Conservation (phyloP, 2,329 filamentous ascomycete species). For the Trichoderma sp. region DNA sequence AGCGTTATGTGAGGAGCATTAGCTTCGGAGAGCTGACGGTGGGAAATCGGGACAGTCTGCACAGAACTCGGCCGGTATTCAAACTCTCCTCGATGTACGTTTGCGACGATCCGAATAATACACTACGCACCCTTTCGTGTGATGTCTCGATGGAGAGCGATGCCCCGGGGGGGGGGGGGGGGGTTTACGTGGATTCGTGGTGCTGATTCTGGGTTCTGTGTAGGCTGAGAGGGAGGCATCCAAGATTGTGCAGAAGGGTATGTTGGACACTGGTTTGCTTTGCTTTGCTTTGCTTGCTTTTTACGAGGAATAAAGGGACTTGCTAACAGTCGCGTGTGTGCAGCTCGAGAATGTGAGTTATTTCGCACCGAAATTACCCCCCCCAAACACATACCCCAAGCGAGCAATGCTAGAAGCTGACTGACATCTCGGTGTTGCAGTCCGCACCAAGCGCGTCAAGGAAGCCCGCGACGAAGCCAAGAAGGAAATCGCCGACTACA, state of each 20-base stretch:
- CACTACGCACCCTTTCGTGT: not conserved
- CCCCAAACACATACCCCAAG: not conserved
- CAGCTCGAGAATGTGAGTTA: slow-evolving; percentile 82
- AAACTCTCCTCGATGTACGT: slow-evolving; percentile 95
- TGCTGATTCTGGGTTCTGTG: slow-evolving; percentile 5
- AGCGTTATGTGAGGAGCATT: not conserved
- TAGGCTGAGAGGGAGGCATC: slow-evolving; percentile 97
- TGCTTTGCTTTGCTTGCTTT: not conserved
- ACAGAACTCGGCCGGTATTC: slow-evolving; percentile 97
- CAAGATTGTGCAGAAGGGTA: slow-evolving; percentile 98
- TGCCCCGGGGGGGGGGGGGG: too few relatives aligned
- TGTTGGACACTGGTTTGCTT: slow-evolving; percentile 26
- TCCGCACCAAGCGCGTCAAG: slow-evolving; percentile 92
- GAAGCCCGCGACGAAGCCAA: slow-evolving; percentile 95
- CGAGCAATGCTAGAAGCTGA: not conserved
- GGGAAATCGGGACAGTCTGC: slow-evolving; percentile 65
- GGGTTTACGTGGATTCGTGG: not conserved
- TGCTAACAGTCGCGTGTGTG: slow-evolving; percentile 9
- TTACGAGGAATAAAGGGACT: not conserved
- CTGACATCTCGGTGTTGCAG: slow-evolving; percentile 23
- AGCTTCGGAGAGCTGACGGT: not conserved
- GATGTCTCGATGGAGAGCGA: not conserved
- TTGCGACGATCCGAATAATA: not conserved
- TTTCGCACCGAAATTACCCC: not conserved
- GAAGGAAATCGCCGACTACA: slow-evolving; percentile 95